Percentiles rank a stretch among this genome's conserved stretches.
phyloP scores from a whole-genome alignment of 2,329 filamentous ascomycete species.

The Didymella pomorum region DNA sequence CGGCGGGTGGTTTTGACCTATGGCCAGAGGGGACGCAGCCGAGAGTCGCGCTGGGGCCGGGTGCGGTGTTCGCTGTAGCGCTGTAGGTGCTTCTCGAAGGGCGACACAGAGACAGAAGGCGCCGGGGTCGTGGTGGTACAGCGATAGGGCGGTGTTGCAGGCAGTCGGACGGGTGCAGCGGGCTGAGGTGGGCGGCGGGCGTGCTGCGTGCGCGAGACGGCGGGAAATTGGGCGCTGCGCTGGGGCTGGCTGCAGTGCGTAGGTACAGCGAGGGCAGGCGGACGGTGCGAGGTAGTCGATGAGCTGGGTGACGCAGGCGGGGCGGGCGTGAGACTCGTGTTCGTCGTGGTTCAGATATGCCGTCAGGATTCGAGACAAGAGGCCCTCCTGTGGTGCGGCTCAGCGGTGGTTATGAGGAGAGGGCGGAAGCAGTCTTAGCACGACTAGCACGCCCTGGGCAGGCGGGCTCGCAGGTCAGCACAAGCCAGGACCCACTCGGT shows the following conservation, averaged over 20 bases:
- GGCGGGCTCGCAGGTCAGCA: slow-evolving; percentile 25
- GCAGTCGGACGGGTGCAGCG: slow-evolving; percentile 15
- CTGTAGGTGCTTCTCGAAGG: slow-evolving; percentile 43
- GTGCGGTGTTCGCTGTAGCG: slow-evolving; percentile 31
- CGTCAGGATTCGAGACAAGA: slow-evolving; percentile 30
- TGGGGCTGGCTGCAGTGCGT: slow-evolving; percentile 20
- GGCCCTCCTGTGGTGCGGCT: slow-evolving; percentile 42
- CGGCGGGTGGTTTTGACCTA: slow-evolving; percentile 8
- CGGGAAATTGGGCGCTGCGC: slow-evolving; percentile 16
- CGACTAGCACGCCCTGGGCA: slow-evolving; percentile 18
- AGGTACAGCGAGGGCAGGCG: neutral
- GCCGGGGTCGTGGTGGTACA: slow-evolving; percentile 10
- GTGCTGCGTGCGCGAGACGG: slow-evolving; percentile 11
- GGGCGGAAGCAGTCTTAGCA: slow-evolving; percentile 21
- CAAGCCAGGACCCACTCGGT: slow-evolving; percentile 29
- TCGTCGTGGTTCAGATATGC: slow-evolving; percentile 18
- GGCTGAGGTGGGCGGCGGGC: neutral
- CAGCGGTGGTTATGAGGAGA: slow-evolving; percentile 49
- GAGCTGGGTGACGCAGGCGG: slow-evolving; percentile 20
- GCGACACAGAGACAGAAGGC: slow-evolving; percentile 30
- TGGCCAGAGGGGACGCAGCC: slow-evolving; percentile 17
- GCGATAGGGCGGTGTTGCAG: slow-evolving; percentile 4
- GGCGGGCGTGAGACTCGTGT: slow-evolving; percentile 34
- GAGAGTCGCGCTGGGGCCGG: slow-evolving; percentile 21
- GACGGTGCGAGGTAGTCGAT: neutral